A percentile compares a stretch with the other conserved stretches of the same genome.
These are phyloP conservation scores for Phytomonas francai DNA, from an alignment of 208 protist species.

Conservation along the genomic window DNA sequence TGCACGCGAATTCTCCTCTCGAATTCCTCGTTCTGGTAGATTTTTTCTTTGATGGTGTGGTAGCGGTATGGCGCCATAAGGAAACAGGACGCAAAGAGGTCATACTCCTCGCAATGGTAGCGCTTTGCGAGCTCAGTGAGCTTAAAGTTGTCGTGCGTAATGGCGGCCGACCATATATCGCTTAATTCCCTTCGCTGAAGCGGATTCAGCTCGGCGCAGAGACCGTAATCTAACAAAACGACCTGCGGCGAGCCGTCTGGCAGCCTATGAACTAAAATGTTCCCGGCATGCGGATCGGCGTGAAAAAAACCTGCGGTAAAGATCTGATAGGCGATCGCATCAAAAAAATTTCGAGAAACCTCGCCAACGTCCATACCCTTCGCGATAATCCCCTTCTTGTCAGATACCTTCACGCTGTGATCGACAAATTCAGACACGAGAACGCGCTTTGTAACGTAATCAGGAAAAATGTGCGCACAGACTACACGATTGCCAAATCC, in stretches of 20 bases:
- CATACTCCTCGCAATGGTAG: conserved; percentile 69
- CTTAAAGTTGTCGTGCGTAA: conserved; percentile 52
- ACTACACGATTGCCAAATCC: conserved; percentile 72
- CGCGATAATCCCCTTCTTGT: conserved; percentile 46
- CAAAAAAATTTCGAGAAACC: conserved; percentile 66
- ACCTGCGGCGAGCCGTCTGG: conserved; percentile 61
- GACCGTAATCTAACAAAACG: conserved; percentile 93
- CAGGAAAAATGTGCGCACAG: conserved; percentile 48
- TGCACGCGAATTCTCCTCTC: too few relatives aligned
- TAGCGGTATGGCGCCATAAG: conserved; percentile 80
- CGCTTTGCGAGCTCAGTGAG: conserved; percentile 33
- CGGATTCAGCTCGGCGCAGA: conserved; percentile 86
- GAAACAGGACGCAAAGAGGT: conserved; percentile 80
- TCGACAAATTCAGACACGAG: conserved; percentile 63
- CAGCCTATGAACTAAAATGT: conserved; percentile 83
- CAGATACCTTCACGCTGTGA: conserved; percentile 70
- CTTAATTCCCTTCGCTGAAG: conserved; percentile 41
- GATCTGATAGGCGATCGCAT: conserved; percentile 90
- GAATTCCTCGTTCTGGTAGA: too few relatives aligned
- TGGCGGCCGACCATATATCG: conserved; percentile 68
- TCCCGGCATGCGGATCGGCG: conserved; percentile 91
- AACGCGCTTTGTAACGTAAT: conserved; percentile 57
- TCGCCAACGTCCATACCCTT: conserved; percentile 44
- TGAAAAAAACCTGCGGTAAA: conserved; percentile 94
- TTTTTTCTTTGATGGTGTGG: conserved; percentile 46